Evolutionary conservation across 192 early-diverging fungal genomes (phyloP).

Genomic region (Mortierella alpina): DNA sequence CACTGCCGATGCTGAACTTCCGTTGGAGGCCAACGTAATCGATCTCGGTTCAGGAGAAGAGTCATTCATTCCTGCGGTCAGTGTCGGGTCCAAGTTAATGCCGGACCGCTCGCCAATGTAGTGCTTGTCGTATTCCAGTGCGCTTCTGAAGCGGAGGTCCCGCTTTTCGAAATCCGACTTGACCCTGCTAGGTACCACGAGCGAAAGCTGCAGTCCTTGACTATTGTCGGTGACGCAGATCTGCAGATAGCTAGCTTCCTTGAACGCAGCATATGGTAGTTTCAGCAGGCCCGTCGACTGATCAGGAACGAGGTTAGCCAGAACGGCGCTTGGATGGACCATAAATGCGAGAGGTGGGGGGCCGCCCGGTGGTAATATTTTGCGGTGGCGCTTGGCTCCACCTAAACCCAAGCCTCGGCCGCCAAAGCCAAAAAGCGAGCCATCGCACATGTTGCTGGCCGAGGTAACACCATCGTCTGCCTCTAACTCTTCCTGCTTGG

Average conservation of each 20-base stretch:
- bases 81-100: constrained; percentile 19
- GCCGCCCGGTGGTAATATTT: constrained; percentile 1
- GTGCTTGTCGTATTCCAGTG: constrained; percentile 17
- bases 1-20: constrained; percentile 36
- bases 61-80: not conserved
- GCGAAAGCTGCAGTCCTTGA: constrained; percentile 12
- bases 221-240: constrained; percentile 30
- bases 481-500: not conserved
- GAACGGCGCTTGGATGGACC: constrained; percentile 22
- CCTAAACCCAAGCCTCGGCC: constrained; percentile 15
- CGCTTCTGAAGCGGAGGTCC: constrained; percentile 39
- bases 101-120: constrained; percentile 39
- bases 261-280: constrained; percentile 8
- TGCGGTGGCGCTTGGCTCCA: constrained; percentile 31
- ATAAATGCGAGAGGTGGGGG: constrained; percentile 17
- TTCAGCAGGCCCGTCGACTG: constrained; percentile 12
- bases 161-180: constrained; percentile 7
- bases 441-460: too few species aligned
- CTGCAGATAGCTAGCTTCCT: constrained; percentile 25
- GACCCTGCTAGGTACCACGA: not conserved
- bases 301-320: constrained; percentile 23
- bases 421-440: not conserved
- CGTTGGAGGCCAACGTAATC: constrained; percentile 21
- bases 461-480: too few species aligned
- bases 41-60: not conserved